Base-by-base conservation (phyloP, 2,329 filamentous ascomycete genomes). In the Aureobasidium musti region DNA sequence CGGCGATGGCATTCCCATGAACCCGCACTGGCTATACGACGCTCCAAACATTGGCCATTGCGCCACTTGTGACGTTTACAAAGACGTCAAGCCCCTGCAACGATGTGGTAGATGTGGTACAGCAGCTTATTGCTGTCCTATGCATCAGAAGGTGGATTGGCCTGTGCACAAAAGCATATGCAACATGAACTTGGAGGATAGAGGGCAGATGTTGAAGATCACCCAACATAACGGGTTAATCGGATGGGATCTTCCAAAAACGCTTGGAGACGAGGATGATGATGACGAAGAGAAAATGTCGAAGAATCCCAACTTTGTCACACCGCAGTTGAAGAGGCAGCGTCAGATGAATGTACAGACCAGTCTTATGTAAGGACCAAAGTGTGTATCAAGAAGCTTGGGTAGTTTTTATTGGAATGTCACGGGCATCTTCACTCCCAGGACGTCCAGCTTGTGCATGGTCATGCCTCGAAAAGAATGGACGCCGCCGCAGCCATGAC, bases 91-190 rank as follows among this genome's bases (percentile, higher is more conserved):
- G 21, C 17, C 60, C 13, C 23, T 72, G 59, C 66, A 66, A 21
- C 47, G 66, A 13, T 72, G 70, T 59, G 67, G 69, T 1, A 70
- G 64, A 61, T 72, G 70, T 56, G 70, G 70, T 10, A 72, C 70
- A 4, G 70, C 70, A 39, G 69, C 69, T n/a, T 72, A 72, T 52
- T 72, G 70, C 54, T 70, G 68, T 30, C 23, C 33, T 28, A 37
- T 17, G 5, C 71, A 70, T 66, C 70, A 72, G 45, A 64, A 63
- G 37, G 28, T 26, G 26, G 70, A 72, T 59, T 72, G 70, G 70
- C 52, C 70, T 19, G 69, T 71, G 19, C 70, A 72, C 50, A 72
- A 72, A 30, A 67, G 52, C 3, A 69, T 70, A 10, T 72, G 70
- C 53, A 54, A 50, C 5, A 69, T 72, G 70, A 49, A 23, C 35